Evolutionary conservation across 1,284 basidiomycete genomes (phyloP), one percentile per base, ranked within the genome.

Genomic region (Flammula alnicola): DNA sequence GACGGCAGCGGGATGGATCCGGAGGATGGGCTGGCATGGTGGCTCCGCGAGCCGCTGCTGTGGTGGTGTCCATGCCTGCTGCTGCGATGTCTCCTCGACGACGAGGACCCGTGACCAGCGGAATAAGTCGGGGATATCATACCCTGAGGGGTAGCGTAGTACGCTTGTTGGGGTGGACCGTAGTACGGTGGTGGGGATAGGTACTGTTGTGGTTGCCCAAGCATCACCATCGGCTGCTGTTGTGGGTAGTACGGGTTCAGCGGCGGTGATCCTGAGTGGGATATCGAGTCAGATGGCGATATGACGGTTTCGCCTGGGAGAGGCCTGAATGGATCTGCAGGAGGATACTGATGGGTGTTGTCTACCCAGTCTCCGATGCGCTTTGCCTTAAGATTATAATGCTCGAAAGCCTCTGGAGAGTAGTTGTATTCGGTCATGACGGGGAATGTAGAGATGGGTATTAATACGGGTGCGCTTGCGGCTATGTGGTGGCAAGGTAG

Each of bases 21-120:
- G 2, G 36, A 23, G 1, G 44, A 47, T 5, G 44, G 44, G 19
- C 44, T 47, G 17, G 37, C 44, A 20, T 47, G 44, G 9, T 47
- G 44, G 36, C 44, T 47, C 4, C 44, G 44, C 4, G 44, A 47
- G n/a, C 44, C 44, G 16, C 36, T 47, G 9, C 19, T 22, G 22
- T 47, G 44, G 23, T 47, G 44, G 16, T 47, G 44, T 38, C 44
- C 44, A 6, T 47, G 25, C 10, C 16, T 36, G 5, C 36, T 20
- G 7, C 44, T 47, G 17, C 26, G 36, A 27, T 23, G 38, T 19
- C 27, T 47, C 5, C 35, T 37, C 17, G 44, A 37, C 17, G 35
- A 20, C 3, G 26, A 16, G 14, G 20, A 3, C 4, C 16, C 3
- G 11, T 46, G 16, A 8, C 16, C 19, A n/a, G 25, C 19, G 1